These are phyloP conservation scores for Coemansia sp. DNA, from an alignment of 192 early-diverging fungal species.

Conservation along the genomic window DNA sequence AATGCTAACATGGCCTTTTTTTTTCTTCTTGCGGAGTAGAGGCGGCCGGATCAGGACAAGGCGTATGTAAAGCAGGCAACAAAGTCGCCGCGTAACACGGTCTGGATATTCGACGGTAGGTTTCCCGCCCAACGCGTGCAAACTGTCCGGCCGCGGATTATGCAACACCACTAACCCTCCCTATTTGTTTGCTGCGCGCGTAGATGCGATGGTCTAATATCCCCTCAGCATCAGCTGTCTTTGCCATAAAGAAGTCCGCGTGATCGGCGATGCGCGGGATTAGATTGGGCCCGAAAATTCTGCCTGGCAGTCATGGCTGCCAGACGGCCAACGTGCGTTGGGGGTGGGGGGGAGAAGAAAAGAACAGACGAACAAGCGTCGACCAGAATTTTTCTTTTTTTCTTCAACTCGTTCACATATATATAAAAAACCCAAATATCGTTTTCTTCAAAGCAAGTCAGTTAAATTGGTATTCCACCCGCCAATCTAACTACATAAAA, in stretches of 20 bases:
- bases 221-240: too few relatives aligned
- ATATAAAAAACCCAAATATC: conserved; percentile 30
- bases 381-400: neutral
- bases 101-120: conserved; percentile 51
- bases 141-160: neutral
- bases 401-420: conserved; percentile 7
- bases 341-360: neutral
- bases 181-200: neutral
- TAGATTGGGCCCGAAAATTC: neutral
- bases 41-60: conserved; percentile 23
- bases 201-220: neutral
- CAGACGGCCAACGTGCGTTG: neutral
- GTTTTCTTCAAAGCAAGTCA: conserved; percentile 5
- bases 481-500: conserved; percentile 42
- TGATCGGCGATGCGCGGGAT: neutral
- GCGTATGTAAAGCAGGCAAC: conserved; percentile 37
- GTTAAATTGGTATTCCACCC: conserved; percentile 35
- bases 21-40: too few relatives aligned
- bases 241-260: too few relatives aligned
- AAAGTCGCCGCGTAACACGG: conserved; percentile 39
- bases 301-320: neutral
- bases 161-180: neutral
- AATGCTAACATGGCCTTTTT: neutral
- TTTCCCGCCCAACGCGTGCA: neutral
- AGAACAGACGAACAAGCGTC: neutral